Base-by-base conservation (phyloP, 164 flowering plant species). In the Cinnamomum chago region DNA sequence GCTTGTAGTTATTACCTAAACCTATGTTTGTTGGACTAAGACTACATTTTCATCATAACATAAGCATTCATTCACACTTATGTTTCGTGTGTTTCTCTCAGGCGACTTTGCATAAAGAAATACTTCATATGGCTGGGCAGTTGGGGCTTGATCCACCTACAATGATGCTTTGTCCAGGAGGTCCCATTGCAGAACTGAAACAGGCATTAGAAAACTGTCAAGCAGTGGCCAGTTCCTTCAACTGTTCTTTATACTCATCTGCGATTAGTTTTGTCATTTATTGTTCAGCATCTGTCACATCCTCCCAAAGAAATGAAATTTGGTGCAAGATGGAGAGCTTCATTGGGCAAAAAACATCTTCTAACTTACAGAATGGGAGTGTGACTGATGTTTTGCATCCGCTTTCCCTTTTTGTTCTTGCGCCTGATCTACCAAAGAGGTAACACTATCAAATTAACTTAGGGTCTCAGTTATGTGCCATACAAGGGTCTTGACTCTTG, bases 111-210 rank as follows among this genome's bases (percentile, higher is more conserved):
- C 92, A 95, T 70, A 86, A 87, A 73, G 86, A 85, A 50, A 79
- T 92, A 76, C 90, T 95, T 70, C 80, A 90, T 77, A 93, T 95
- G 99, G 99, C 99, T 72, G 99, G 99, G 60, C 99, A 95, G 75
- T 81, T 95, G 86, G 99, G 99, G 28, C 97, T 95, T 80, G 94
- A 95, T 72, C 99, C 99, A 58, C 92, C 99, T 25, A 90, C 97
- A 55, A 95, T 95, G 99, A 78, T 70, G 78, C 87, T 95, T 25
- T 81, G 86, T 76, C 68, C 67, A 52, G 93, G 89, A 65, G 97
- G 93, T n/a, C 76, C 88, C 35, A 24, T 75, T 76, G 82, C 84
- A 50, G 97, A 95, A 84, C 71, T 92, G 77, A 86, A 89, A 71
- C 97, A 87, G 79, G 99, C 99, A 66, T 79, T 95, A 62, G 72